Evolutionary conservation across 169 alveolate genomes (phyloP).

Genomic region (Plasmodium gonderi): DNA sequence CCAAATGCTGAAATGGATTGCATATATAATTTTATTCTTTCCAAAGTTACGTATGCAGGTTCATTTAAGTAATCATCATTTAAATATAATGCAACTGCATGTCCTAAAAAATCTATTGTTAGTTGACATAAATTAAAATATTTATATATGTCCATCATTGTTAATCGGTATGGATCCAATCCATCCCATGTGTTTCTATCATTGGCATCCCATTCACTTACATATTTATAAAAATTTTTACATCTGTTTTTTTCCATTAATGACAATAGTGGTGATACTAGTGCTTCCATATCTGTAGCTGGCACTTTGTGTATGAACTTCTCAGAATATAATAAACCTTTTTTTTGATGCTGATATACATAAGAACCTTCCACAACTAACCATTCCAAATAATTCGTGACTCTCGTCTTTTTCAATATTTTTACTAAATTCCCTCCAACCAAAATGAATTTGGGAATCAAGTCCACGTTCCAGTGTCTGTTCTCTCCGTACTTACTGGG

Average conservation of each 20-base stretch:
- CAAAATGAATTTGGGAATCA: constrained; percentile 98
- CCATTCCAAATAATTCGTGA: constrained; percentile 95
- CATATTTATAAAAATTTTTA: constrained; percentile 94
- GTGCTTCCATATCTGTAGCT: constrained; percentile 98
- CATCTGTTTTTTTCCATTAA: constrained; percentile 97
- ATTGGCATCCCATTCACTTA: constrained; percentile 89
- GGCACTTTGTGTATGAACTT: constrained; percentile 98
- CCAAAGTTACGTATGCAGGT: constrained; percentile 93
- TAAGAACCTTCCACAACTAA: constrained; percentile 97
- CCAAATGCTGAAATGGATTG: constrained; percentile 96
- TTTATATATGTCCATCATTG: constrained; percentile 92
- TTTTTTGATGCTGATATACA: constrained; percentile 97
- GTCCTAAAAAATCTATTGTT: constrained; percentile 98
- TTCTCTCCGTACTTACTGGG: constrained; percentile 95
- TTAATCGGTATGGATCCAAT: constrained; percentile 87
- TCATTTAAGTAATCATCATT: constrained; percentile 92
- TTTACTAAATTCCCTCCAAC: constrained; percentile 98
- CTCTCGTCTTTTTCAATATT: constrained; percentile 95
- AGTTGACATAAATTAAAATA: constrained; percentile 94
- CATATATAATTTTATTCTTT: constrained; percentile 94
- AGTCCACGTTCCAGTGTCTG: constrained; percentile 99
- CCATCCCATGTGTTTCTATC: constrained; percentile 93
- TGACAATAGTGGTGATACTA: constrained; percentile 95
- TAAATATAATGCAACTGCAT: constrained; percentile 97
- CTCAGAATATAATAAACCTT: constrained; percentile 93